A percentile compares a stretch with the other conserved stretches of the same genome.
Evolutionary conservation across 2,329 filamentous ascomycete genomes (phyloP).

Genomic region (Didymella lethalis): DNA sequence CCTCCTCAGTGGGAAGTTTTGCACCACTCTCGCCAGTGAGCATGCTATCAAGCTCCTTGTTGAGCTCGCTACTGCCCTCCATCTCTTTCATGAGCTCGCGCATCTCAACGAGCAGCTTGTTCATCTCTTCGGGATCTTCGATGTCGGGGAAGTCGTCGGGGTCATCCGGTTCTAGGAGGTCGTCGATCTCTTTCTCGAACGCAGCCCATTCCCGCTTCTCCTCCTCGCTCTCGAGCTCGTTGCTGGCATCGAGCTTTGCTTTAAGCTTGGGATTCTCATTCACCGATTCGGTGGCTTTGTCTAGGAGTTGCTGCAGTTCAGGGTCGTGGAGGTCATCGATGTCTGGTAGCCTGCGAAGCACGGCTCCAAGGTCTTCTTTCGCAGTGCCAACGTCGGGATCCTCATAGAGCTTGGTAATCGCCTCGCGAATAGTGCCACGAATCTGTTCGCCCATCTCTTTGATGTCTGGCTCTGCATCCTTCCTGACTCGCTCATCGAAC

Average conservation of each 20-base stretch:
- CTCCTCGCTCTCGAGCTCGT: conserved; percentile 17
- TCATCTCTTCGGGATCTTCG: conserved; percentile 30
- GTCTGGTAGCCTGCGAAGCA: conserved; percentile 36
- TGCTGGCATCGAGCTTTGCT: conserved; percentile 30
- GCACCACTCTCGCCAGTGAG: conserved; percentile 22
- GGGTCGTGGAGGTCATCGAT: conserved; percentile 29
- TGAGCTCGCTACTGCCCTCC: conserved; percentile 30
- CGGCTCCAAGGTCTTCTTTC: conserved; percentile 32
- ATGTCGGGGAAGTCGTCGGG: conserved; percentile 7
- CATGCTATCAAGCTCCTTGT: conserved; percentile 33
- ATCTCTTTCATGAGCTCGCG: conserved; percentile 37
- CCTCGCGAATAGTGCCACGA: conserved; percentile 31
- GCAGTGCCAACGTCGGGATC: conserved; percentile 40
- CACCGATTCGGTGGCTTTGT: conserved; percentile 35
- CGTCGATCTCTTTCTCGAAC: conserved; percentile 16
- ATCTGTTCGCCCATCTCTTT: conserved; percentile 29
- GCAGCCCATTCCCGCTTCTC: conserved; percentile 24
- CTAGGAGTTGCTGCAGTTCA: conserved; percentile 33
- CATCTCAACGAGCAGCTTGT: conserved; percentile 37
- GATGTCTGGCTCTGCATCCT: conserved; percentile 25
- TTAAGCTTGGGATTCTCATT: conserved; percentile 31
- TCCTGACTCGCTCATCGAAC: conserved; percentile 9
- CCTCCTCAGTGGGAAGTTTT: conserved; percentile 18
- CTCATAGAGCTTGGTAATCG: conserved; percentile 37
- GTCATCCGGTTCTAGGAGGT: conserved; percentile 19